Base-by-base conservation (phyloP, 768 basidiomycete species). In the Leccinum barrowsii region DNA sequence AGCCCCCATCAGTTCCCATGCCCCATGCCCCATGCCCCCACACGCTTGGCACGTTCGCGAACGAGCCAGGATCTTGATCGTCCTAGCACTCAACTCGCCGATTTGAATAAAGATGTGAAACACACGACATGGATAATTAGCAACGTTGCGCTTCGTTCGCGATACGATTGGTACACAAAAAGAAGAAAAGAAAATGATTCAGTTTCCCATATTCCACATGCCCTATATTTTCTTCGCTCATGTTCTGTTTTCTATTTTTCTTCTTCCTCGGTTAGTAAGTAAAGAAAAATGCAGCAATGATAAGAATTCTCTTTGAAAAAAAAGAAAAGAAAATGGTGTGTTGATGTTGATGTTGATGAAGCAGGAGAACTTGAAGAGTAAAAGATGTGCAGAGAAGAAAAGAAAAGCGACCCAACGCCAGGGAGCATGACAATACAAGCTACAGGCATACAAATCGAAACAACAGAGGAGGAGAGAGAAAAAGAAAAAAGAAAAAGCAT, bases 361-460 rank as follows among this genome's bases (percentile, higher is more conserved):
- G 58, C 62, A 61, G 34, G 22, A 22, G 34, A 24, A 37, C 0
- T 30, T 54, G 40, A 19, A 22, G 15, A 40, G 24, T 50, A 11
- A 32, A 34, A 40, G 40, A 47, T 55, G 35, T 49, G 54, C 55
- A 67, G 58, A 30, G 46, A 52, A 52, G 47, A 26, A 11, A 44
- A 34, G 55, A 42, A 49, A 51, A 24, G 21, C 15, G 32, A 55
- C 48, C 55, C 57, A 59, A 56, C 52, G 24, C 48, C 22, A 44
- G 21, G 26, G 50, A 35, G 53, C 34, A 40, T 54, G 54, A 52
- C 54, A 65, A 55, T 68, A 68, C 61, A 62, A 60, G 64, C 62
- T 70, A 71, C 59, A 69, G 53, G 61, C 62, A 72, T 69, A 73
- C 67, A 71, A 63, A 40, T 55, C 42, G 42, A 44, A 5, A 44